phyloP scores from a whole-genome alignment of 2,329 filamentous ascomycete genomes.

The Botrytis aclada region DNA sequence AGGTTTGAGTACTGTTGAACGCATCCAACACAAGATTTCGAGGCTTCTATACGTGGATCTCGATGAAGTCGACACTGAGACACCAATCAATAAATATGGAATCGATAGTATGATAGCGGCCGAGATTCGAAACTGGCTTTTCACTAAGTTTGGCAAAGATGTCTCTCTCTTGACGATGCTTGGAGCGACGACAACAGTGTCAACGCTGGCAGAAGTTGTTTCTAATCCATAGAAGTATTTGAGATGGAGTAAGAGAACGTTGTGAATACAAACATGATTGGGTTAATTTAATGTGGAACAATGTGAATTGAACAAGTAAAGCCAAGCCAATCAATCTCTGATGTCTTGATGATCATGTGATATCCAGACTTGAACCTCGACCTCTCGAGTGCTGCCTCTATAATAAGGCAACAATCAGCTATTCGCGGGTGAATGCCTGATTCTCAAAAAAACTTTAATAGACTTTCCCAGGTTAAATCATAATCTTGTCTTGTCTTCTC shows the following conservation, averaged over 20 bases:
- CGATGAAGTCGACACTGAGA: background rate
- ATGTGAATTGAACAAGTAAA: too few relatives aligned
- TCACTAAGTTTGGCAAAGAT: background rate
- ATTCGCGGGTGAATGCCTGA: background rate
- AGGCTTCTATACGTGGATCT: background rate
- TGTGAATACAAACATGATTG: background rate
- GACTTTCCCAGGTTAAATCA: background rate
- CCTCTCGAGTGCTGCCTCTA: too few relatives aligned
- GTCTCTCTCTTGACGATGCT: background rate
- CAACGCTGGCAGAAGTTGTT: background rate
- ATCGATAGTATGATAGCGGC: background rate
- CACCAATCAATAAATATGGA: background rate
- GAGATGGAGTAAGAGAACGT: background rate
- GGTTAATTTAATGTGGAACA: background rate
- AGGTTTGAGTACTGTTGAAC: background rate
- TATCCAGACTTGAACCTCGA: background rate
- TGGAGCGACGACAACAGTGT: background rate
- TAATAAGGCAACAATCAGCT: background rate
- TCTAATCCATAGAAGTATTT: background rate
- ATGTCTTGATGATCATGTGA: background rate
- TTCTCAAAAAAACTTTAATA: slow-evolving; percentile 4
- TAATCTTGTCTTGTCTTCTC: background rate
- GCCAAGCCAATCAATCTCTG: background rate
- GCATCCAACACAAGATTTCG: background rate
- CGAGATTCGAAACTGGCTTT: background rate